Conservation (phyloP, 371 early-diverging fungal species). For the Funneliformis caledonium region DNA sequence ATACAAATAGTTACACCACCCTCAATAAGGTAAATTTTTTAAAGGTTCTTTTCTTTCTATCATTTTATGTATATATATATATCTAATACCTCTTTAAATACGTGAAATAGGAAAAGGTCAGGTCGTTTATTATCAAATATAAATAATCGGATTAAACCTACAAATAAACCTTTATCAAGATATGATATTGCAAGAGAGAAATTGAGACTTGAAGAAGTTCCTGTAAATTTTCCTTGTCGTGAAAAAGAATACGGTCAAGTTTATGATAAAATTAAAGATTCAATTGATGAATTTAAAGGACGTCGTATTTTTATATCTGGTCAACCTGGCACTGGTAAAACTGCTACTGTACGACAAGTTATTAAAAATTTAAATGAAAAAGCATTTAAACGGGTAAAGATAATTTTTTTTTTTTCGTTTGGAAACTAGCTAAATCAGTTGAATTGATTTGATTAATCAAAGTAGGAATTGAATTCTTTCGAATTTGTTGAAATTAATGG, state of each 20-base stretch:
- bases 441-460: neutral
- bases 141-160: neutral
- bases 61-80: too few species aligned
- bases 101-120: neutral
- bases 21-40: neutral
- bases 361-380: constrained; percentile 75
- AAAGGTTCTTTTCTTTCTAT: neutral
- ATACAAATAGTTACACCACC: neutral
- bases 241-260: constrained; percentile 88
- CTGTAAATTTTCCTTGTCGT: constrained; percentile 88
- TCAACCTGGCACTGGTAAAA: constrained; percentile 98
- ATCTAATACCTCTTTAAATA: neutral
- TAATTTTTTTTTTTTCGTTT: neutral
- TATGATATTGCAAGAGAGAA: constrained; percentile 65
- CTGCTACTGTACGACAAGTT: constrained; percentile 91
- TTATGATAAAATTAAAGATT: constrained; percentile 68
- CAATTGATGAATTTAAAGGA: constrained; percentile 79
- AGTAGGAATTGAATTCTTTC: constrained; percentile 70
- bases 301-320: constrained; percentile 94
- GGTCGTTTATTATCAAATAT: neutral
- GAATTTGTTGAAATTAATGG: constrained; percentile 94
- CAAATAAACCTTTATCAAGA: constrained; percentile 7
- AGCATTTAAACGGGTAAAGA: constrained; percentile 65
- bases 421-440: neutral
- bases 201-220: constrained; percentile 89